phyloP scores from a whole-genome alignment of 106 monocot species.

The Dioscorea alata region DNA sequence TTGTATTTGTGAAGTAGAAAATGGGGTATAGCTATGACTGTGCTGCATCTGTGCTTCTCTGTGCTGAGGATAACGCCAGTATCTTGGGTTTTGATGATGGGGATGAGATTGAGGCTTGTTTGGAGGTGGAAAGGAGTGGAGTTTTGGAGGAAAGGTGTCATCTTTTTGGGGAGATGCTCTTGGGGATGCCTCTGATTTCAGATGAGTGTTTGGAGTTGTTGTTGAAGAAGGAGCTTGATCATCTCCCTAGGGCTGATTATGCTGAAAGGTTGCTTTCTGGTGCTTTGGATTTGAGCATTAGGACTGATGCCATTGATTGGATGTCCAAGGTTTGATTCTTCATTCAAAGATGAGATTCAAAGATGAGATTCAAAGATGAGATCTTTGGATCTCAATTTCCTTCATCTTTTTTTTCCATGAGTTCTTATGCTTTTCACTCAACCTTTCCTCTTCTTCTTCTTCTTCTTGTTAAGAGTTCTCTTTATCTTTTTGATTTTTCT shows the following conservation, averaged over 20 bases:
- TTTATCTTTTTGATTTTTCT: no score
- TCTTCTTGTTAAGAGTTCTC: no score
- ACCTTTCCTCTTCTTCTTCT: no score
- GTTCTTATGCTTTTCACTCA: no score
- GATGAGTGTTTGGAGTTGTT: constrained; percentile 60
- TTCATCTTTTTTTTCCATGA: no score
- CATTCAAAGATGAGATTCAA: no score
- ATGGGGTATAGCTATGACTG: constrained; percentile 44
- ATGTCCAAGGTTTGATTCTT: constrained; percentile 54
- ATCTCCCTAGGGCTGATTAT: constrained; percentile 66
- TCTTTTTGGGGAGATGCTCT: constrained; percentile 27
- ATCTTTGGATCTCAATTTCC: no score
- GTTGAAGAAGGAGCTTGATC: constrained; percentile 45
- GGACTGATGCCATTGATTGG: constrained; percentile 94
- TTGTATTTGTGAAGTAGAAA: not conserved
- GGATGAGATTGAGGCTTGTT: constrained; percentile 13
- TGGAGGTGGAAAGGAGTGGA: not conserved
- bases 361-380: no score
- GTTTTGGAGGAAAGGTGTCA: not conserved
- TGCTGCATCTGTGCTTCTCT: constrained; percentile 50
- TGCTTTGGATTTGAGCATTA: constrained; percentile 48
- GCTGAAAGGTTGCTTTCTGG: constrained; percentile 42
- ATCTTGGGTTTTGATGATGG: constrained; percentile 56
- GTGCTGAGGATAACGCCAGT: constrained; percentile 60
- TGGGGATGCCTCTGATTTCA: constrained; percentile 54